A percentile compares a stretch with the other conserved stretches of the same genome.
phyloP scores from a whole-genome alignment of 306 rosid species.

The Acacia acuminata region DNA sequence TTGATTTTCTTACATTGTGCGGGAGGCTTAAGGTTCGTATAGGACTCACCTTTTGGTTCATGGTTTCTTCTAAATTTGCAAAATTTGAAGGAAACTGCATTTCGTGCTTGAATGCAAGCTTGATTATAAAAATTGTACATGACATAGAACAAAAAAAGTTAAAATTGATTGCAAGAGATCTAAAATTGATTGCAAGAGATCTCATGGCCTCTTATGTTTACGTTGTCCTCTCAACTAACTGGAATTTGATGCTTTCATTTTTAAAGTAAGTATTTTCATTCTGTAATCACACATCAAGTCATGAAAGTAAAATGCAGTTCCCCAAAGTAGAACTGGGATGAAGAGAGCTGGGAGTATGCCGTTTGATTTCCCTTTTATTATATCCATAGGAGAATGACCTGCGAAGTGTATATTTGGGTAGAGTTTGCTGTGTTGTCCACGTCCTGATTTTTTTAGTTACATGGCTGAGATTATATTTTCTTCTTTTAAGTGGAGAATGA shows the following conservation, averaged over 20 bases:
- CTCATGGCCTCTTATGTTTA: not conserved
- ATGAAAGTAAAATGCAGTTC: not conserved
- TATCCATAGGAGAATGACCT: not conserved
- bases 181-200: not conserved
- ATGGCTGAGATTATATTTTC: not conserved
- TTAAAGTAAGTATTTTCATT: not conserved
- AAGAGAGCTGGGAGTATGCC: not conserved
- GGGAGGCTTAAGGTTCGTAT: slow-evolving; percentile 69
- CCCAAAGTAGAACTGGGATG: not conserved
- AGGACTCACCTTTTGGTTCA: not conserved
- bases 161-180: not conserved
- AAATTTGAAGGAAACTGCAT: not conserved
- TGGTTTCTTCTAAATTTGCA: not conserved
- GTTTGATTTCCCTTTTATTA: not conserved
- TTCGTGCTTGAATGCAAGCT: not conserved
- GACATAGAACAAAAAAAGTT: too few relatives aligned
- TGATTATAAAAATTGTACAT: not conserved
- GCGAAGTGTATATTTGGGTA: not conserved
- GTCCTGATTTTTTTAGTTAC: not conserved
- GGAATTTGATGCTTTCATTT: not conserved
- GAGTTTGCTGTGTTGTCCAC: not conserved
- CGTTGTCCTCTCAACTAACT: not conserved
- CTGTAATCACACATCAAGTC: not conserved
- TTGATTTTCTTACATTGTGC: slow-evolving; percentile 92
- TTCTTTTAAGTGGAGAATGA: not conserved